Evolutionary conservation across 108 stramenopile genomes (phyloP).

Genomic region (Fragilariopsis cylindrus): DNA sequence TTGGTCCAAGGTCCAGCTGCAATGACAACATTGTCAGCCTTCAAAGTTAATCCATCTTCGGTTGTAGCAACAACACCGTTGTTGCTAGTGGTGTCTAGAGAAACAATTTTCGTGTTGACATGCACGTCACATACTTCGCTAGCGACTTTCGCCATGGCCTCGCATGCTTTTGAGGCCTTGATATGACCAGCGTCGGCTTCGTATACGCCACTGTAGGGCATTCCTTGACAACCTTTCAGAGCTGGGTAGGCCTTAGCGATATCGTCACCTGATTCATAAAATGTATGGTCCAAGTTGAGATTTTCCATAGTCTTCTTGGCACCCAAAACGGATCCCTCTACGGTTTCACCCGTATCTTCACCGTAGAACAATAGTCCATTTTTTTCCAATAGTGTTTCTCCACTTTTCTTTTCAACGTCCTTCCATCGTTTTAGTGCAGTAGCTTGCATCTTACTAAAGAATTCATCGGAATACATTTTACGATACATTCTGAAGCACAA

Average conservation of each 20-base stretch:
- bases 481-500: conserved; percentile 31
- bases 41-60: conserved; percentile 36
- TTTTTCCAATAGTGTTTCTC: conserved; percentile 29
- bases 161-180: conserved; percentile 40
- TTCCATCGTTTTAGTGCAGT: conserved; percentile 37
- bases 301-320: conserved; percentile 41
- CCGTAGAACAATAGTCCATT: conserved; percentile 47
- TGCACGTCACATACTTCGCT: conserved; percentile 33
- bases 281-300: conserved; percentile 30
- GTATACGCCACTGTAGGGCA: conserved; percentile 46
- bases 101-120: conserved; percentile 37
- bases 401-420: conserved; percentile 37
- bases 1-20: conserved; percentile 46
- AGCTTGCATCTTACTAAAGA: conserved; percentile 50
- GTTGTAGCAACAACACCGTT: conserved; percentile 26
- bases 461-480: conserved; percentile 44
- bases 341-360: conserved; percentile 47
- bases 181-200: conserved; percentile 49
- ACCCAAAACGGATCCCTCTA: conserved; percentile 41
- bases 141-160: conserved; percentile 41
- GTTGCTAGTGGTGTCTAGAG: conserved; percentile 17
- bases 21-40: conserved; percentile 34
- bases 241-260: conserved; percentile 37
- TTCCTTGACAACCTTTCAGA: conserved; percentile 34
- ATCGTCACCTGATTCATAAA: conserved; percentile 35